Evolutionary conservation across 306 rosid species (phyloP).

Genomic region (Prunus padus): DNA sequence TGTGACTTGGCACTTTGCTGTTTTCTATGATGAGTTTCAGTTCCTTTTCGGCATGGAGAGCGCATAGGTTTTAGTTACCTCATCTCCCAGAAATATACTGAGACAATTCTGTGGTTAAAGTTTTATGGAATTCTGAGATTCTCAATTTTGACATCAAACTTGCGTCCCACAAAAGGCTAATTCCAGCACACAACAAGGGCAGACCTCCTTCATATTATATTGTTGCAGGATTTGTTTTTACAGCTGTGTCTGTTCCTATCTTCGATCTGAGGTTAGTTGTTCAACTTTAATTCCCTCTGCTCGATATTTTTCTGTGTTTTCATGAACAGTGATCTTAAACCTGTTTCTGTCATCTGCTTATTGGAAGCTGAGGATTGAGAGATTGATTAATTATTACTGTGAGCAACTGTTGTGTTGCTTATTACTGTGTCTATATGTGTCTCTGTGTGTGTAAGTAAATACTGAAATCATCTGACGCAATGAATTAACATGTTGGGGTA

Average conservation of each 20-base stretch:
- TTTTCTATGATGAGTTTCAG: conserved; percentile 26
- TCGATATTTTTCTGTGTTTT: not conserved
- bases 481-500: not conserved
- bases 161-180: conserved; percentile 64
- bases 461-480: not conserved
- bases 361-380: not conserved
- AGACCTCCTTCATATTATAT: conserved; percentile 92
- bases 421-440: not conserved
- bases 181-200: conserved; percentile 92
- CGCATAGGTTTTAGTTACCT: conserved; percentile 91
- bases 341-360: not conserved
- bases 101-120: conserved; percentile 58
- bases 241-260: conserved; percentile 87
- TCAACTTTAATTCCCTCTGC: not conserved
- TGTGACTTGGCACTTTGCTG: not conserved
- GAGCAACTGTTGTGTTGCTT: not conserved
- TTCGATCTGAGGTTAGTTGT: conserved; percentile 86
- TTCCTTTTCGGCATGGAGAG: conserved; percentile 90
- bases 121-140: conserved; percentile 58
- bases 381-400: not conserved
- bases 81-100: conserved; percentile 48
- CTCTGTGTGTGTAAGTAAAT: not conserved
- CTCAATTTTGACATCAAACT: conserved; percentile 61
- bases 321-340: not conserved
- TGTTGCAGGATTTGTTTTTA: conserved; percentile 87